Evolutionary conservation across 164 flowering plant species (phyloP).

Genomic region (Nelumbo lutea): DNA sequence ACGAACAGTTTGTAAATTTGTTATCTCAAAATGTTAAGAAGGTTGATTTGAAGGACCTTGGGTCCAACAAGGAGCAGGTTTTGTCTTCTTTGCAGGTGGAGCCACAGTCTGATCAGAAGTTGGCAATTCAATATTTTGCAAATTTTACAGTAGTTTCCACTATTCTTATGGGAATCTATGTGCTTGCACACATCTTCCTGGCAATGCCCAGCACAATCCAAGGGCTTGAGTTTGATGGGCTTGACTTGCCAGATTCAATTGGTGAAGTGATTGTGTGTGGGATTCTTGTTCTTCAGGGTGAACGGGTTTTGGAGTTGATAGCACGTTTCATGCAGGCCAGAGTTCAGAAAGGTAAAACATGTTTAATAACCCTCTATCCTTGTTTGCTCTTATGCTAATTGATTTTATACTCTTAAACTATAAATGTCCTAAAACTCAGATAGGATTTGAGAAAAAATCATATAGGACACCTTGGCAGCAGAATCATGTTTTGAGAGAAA

Average conservation of each 20-base stretch:
- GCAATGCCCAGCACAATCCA: conserved; percentile 57
- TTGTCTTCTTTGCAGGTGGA: conserved; percentile 80
- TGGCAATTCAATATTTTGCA: conserved; percentile 70
- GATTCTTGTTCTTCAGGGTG: conserved; percentile 72
- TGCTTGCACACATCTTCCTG: conserved; percentile 59
- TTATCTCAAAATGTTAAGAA: conserved; percentile 52
- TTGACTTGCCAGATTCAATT: conserved; percentile 94
- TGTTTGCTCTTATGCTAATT: not conserved
- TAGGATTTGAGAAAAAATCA: too few species aligned
- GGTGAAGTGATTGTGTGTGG: conserved; percentile 82
- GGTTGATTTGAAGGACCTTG: conserved; percentile 56
- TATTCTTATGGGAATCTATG: conserved; percentile 57
- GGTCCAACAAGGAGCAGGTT: conserved; percentile 64
- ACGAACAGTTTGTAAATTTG: conserved; percentile 44
- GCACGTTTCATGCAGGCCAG: conserved; percentile 91
- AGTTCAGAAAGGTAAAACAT: conserved; percentile 56
- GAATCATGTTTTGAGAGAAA: too few species aligned
- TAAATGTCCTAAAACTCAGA: too few species aligned
- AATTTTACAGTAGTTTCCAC: conserved; percentile 75
- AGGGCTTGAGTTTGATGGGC: conserved; percentile 91
- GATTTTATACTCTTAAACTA: not conserved
- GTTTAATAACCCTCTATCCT: not conserved
- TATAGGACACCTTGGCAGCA: too few species aligned
- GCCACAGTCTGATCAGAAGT: conserved; percentile 71
- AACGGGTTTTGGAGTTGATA: conserved; percentile 57